Percentiles rank a stretch among this genome's conserved stretches.
phyloP scores from a whole-genome alignment of 177 flowering plant genomes.

The Telopea speciosissima region DNA sequence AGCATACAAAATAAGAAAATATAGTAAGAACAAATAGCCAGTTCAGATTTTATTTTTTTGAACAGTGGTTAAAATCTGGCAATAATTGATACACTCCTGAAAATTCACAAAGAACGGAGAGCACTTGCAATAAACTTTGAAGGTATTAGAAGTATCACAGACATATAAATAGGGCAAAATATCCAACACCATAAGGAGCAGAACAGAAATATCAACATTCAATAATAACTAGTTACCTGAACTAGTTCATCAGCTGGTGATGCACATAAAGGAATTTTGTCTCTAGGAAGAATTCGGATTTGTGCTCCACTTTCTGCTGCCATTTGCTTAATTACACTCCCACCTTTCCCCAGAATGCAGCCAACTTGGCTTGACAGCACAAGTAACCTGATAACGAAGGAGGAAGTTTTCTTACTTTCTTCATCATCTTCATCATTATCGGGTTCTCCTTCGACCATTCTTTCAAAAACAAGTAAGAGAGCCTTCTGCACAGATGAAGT shows the following conservation, averaged over 20 bases:
- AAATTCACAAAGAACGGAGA: too few species aligned
- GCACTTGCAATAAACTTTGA: not conserved
- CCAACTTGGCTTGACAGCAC: constrained; percentile 79
- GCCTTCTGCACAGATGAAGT: constrained; percentile 64
- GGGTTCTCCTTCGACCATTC: constrained; percentile 48
- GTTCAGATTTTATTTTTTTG: too few species aligned
- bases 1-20: not conserved
- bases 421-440: constrained; percentile 41
- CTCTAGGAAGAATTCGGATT: constrained; percentile 78
- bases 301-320: constrained; percentile 84
- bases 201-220: not conserved
- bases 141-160: not conserved
- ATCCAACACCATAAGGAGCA: not conserved
- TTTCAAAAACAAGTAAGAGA: constrained; percentile 66
- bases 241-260: constrained; percentile 70
- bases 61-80: not conserved
- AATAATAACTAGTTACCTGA: constrained; percentile 41
- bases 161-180: not conserved
- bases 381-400: constrained; percentile 57
- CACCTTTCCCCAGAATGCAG: constrained; percentile 69
- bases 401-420: constrained; percentile 31
- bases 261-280: constrained; percentile 72
- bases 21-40: not conserved
- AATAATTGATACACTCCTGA: not conserved
- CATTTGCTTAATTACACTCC: constrained; percentile 77